These are phyloP conservation scores for Hawksworthiomyces lignivorus DNA, from an alignment of 2,329 filamentous ascomycete species.

Conservation along the genomic window DNA sequence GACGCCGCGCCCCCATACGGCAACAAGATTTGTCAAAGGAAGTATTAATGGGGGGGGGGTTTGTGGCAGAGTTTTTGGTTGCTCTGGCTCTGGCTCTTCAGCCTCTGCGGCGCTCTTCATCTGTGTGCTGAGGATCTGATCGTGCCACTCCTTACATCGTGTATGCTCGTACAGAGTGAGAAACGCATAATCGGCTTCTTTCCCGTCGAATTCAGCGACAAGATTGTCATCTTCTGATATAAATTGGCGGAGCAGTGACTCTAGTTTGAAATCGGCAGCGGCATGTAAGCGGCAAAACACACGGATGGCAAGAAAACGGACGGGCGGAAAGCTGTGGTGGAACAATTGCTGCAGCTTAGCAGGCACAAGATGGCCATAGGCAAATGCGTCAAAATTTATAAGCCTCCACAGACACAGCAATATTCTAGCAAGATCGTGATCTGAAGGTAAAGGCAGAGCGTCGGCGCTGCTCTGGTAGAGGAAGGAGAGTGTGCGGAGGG, in stretches of 20 bases:
- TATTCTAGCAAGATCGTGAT: conserved; percentile 25
- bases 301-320: conserved; percentile 75
- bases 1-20: conserved; percentile 58
- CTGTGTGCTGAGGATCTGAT: conserved; percentile 20
- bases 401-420: conserved; percentile 72
- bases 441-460: conserved; percentile 14
- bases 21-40: conserved; percentile 51
- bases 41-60: conserved; percentile 15
- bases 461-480: too few relatives aligned
- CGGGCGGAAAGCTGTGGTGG: conserved; percentile 45
- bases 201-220: conserved; percentile 66
- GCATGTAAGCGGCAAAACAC: conserved; percentile 72
- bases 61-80: neutral
- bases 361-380: conserved; percentile 56
- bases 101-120: conserved; percentile 4
- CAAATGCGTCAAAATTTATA: conserved; percentile 63
- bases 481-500: neutral
- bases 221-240: conserved; percentile 55
- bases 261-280: conserved; percentile 70
- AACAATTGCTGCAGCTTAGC: conserved; percentile 64
- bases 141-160: conserved; percentile 38
- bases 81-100: neutral
- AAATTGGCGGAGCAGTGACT: conserved; percentile 61
- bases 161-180: conserved; percentile 51
- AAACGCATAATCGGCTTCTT: conserved; percentile 71